Base-by-base conservation (phyloP, 1,284 basidiomycete genomes). In the Ceratobasidium theobromae region DNA sequence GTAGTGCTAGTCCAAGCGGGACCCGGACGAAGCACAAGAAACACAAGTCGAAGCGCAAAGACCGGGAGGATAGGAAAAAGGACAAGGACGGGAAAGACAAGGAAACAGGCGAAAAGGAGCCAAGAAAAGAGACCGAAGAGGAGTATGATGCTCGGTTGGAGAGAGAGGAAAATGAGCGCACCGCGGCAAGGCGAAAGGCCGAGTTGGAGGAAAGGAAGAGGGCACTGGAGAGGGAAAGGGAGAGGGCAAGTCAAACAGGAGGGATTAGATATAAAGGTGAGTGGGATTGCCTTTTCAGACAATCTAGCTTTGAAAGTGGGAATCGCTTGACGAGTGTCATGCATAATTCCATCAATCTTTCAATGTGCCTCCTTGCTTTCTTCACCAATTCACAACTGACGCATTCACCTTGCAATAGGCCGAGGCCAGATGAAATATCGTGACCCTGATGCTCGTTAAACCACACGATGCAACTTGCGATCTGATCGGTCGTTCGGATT, bases 91-190 rank as follows among this genome's bases (percentile, higher is more conserved):
- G 54, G 41, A 72, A 70, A 28, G 70, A 68, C 32, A 58, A 65
- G 3, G 71, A 68, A 40, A 67, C 35, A 8, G 35, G 16, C 16
- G 35, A 38, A 8, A 38, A 72, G 60, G 81, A 82, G 71, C 85
- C 81, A 11, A 82, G 80, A 70, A 82, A 86, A 57, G 80, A 81
- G 71, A 81, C 80, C 0, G 77, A 80, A 69, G 80, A 80, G 73
- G 87, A 89, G 72, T 88, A 89, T 70, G 88, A 89, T 72, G 84
- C 84, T 0, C 77, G 88, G 43, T 72, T 89, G 48, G 88, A 89
- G 72, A 77, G 85, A 35, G 88, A 90, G 73, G 87, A 89, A 74
- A 81, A 80, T 28, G 85, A 86, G 71, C 77, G 86, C 28, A 69
- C 83, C 0, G 84, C 48, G 38, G 69, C 51, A n/a, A 53, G 28